These are phyloP conservation scores for Xeromyces bisporus DNA, from an alignment of 495 filamentous ascomycete genomes.

Conservation along the genomic window DNA sequence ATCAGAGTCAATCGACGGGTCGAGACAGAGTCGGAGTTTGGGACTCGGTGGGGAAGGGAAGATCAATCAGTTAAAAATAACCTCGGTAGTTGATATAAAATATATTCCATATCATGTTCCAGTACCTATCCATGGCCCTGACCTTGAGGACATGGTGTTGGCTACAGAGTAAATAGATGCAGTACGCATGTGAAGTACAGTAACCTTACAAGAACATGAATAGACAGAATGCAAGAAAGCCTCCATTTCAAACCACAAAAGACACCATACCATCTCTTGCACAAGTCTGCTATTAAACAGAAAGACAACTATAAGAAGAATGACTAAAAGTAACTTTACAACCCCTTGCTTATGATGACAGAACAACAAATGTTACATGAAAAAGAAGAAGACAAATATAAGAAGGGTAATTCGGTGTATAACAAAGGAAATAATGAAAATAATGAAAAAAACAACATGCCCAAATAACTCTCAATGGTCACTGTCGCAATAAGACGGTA, in stretches of 20 bases:
- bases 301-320: neutral
- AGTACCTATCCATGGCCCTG: too few relatives aligned
- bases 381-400: neutral
- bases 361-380: too few relatives aligned
- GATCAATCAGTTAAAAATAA: too few relatives aligned
- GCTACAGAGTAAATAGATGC: too few relatives aligned
- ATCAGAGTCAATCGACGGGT: too few relatives aligned
- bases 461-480: neutral
- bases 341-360: neutral
- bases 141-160: too few relatives aligned
- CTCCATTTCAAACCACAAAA: slow-evolving; percentile 1
- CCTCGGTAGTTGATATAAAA: too few relatives aligned
- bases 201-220: neutral
- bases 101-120: too few relatives aligned
- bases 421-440: slow-evolving; percentile 7
- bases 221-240: neutral
- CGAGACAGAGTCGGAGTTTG: too few relatives aligned
- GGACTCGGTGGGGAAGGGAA: too few relatives aligned
- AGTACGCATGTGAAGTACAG: neutral
- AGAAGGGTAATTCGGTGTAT: slow-evolving; percentile 4
- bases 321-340: neutral
- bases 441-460: too few relatives aligned
- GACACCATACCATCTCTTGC: neutral
- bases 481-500: neutral
- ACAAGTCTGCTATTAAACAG: neutral